These are phyloP conservation scores for Tetracentron sinense DNA, from an alignment of 164 flowering plant genomes.

Conservation along the genomic window DNA sequence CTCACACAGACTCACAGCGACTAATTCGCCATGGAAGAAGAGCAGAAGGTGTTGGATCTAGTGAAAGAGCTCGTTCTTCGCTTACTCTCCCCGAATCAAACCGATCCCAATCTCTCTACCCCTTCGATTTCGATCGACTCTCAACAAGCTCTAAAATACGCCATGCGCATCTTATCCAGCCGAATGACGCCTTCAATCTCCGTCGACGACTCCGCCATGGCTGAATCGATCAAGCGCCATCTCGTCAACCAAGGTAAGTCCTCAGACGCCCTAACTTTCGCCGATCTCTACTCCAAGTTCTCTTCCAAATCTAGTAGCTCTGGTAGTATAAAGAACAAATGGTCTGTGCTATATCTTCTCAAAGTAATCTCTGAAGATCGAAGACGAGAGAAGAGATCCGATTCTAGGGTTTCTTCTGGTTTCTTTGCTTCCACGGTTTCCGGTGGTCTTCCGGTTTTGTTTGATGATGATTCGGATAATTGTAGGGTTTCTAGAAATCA, in stretches of 20 bases:
- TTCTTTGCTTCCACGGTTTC: slow-evolving; percentile 29
- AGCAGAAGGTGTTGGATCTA: slow-evolving; percentile 62
- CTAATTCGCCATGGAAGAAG: slow-evolving; percentile 51
- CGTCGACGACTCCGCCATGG: slow-evolving; percentile 74
- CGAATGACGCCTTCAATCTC: slow-evolving; percentile 84
- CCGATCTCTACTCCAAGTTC: slow-evolving; percentile 77
- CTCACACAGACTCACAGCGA: too few relatives aligned
- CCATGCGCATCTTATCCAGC: slow-evolving; percentile 70
- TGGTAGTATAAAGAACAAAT: slow-evolving; percentile 67
- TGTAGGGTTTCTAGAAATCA: slow-evolving; percentile 20
- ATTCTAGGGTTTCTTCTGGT: slow-evolving; percentile 27
- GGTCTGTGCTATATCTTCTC: slow-evolving; percentile 85
- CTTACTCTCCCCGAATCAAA: slow-evolving; percentile 30
- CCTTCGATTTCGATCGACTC: slow-evolving; percentile 24
- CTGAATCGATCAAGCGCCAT: slow-evolving; percentile 84
- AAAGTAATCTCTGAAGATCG: slow-evolving; percentile 74
- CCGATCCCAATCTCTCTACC: slow-evolving; percentile 4
- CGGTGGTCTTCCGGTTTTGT: slow-evolving; percentile 47
- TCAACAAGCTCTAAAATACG: slow-evolving; percentile 59
- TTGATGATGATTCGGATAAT: slow-evolving; percentile 22
- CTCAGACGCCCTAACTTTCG: slow-evolving; percentile 80
- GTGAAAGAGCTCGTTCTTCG: slow-evolving; percentile 77
- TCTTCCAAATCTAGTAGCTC: slow-evolving; percentile 61
- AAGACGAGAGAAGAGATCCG: slow-evolving; percentile 15
- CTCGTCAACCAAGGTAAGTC: slow-evolving; percentile 85